Percentiles rank a stretch among this genome's conserved stretches.
Evolutionary conservation across 352 stramenopile genomes (phyloP).

Genomic region (Lagenidium sp.): DNA sequence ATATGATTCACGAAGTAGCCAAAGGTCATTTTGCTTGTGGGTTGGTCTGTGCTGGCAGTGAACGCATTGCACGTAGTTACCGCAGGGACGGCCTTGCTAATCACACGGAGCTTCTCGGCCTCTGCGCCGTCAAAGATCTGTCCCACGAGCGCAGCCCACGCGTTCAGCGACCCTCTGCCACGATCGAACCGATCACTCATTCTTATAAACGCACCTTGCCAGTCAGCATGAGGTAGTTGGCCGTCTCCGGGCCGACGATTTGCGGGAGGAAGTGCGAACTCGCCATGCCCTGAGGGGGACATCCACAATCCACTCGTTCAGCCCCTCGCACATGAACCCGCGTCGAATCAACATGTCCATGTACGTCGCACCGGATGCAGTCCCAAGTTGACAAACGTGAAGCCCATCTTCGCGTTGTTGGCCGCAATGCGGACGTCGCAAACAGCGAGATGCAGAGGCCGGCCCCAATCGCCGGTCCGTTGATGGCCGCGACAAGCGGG

Average conservation of each 20-base stretch:
- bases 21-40: too few relatives aligned
- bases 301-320: too few relatives aligned
- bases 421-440: conserved; percentile 69
- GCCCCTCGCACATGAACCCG: too few relatives aligned
- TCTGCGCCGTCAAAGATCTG: conserved; percentile 57
- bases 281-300: conserved; percentile 59
- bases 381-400: conserved; percentile 83
- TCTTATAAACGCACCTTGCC: conserved; percentile 39
- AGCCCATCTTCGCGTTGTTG: conserved; percentile 70
- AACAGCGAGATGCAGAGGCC: conserved; percentile 79
- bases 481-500: conserved; percentile 78
- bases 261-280: conserved; percentile 70
- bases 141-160: too few relatives aligned
- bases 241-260: conserved; percentile 44
- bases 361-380: conserved; percentile 50
- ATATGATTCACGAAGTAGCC: background rate
- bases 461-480: conserved; percentile 74
- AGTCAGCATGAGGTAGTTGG: conserved; percentile 67
- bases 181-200: too few relatives aligned
- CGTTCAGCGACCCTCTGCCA: too few relatives aligned
- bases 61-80: conserved; percentile 6
- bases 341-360: too few relatives aligned
- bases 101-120: conserved; percentile 36
- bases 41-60: too few relatives aligned
- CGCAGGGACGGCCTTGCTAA: conserved; percentile 32